These are phyloP conservation scores for Schrenkiella parvula DNA, from an alignment of 345 rosid species.

Conservation along the genomic window DNA sequence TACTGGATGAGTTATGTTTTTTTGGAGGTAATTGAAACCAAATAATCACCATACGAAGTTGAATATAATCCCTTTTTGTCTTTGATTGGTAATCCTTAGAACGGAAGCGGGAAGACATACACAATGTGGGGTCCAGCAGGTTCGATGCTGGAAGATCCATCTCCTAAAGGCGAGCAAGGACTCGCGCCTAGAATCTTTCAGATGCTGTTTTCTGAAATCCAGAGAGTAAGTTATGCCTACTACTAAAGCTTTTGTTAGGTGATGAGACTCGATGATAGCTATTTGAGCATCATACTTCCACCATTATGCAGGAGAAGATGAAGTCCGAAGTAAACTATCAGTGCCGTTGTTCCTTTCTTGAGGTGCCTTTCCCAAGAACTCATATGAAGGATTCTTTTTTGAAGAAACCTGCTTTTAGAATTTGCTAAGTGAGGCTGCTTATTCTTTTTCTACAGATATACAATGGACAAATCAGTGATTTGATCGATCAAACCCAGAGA, in stretches of 20 bases:
- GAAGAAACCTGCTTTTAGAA: background rate
- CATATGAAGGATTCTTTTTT: background rate
- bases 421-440: background rate
- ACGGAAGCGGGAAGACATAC: conserved; percentile 95
- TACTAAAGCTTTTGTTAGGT: background rate
- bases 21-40: background rate
- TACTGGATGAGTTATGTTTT: conserved; percentile 19
- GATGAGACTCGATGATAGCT: background rate
- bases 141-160: conserved; percentile 84
- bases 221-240: conserved; percentile 46
- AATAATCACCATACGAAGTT: background rate
- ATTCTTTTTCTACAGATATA: conserved; percentile 51
- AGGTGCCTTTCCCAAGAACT: conserved; percentile 45
- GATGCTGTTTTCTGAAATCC: conserved; percentile 73
- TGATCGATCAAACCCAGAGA: conserved; percentile 87
- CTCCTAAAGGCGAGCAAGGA: conserved; percentile 74
- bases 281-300: background rate
- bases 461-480: conserved; percentile 87
- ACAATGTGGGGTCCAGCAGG: conserved; percentile 98
- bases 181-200: conserved; percentile 87
- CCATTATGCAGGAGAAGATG: conserved; percentile 57
- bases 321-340: conserved; percentile 69
- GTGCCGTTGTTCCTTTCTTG: conserved; percentile 97
- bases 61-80: background rate
- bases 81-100: conserved; percentile 35